Evolutionary conservation across 768 basidiomycete genomes (phyloP).

Genomic region (Boletus subparvulus): DNA sequence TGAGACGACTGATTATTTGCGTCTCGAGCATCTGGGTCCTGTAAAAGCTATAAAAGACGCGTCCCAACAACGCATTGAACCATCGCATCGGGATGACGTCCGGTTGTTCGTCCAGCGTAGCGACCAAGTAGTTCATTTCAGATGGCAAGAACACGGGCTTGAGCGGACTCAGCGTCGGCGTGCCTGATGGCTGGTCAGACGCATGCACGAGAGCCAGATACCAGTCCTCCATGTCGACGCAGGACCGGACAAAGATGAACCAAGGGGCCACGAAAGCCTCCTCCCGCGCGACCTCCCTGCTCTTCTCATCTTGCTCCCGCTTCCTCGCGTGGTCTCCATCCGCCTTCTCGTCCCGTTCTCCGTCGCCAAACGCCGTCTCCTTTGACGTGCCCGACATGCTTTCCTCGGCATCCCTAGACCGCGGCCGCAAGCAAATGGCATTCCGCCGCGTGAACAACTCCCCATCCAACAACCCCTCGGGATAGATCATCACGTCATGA

Average conservation of each 20-base stretch:
- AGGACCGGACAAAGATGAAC: constrained; percentile 91
- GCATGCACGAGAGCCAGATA: constrained; percentile 80
- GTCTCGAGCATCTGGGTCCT: constrained; percentile 79
- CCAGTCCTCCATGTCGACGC: constrained; percentile 97
- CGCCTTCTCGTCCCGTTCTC: constrained; percentile 32
- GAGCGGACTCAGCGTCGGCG: constrained; percentile 59
- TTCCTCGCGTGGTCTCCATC: constrained; percentile 9
- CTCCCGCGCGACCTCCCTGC: constrained; percentile 42
- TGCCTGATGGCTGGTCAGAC: constrained; percentile 59
- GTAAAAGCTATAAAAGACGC: constrained; percentile 91
- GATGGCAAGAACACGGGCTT: constrained; percentile 63
- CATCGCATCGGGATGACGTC: constrained; percentile 97
- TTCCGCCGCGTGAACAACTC: constrained; percentile 91
- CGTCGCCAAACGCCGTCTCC: constrained; percentile 45
- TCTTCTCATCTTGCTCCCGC: constrained; percentile 40
- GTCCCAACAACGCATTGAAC: constrained; percentile 92
- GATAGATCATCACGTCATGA: constrained; percentile 74
- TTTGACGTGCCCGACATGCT: constrained; percentile 50
- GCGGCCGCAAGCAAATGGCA: constrained; percentile 75
- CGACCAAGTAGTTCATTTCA: constrained; percentile 83
- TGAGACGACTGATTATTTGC: constrained; percentile 82
- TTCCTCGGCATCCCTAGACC: constrained; percentile 34
- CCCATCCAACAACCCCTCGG: constrained; percentile 74
- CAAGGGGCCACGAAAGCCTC: constrained; percentile 67
- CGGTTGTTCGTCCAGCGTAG: constrained; percentile 86